Percentiles rank a stretch among this genome's conserved stretches.
phyloP scores from a whole-genome alignment of 331 rosid genomes.

The Pyracantha coccinea region DNA sequence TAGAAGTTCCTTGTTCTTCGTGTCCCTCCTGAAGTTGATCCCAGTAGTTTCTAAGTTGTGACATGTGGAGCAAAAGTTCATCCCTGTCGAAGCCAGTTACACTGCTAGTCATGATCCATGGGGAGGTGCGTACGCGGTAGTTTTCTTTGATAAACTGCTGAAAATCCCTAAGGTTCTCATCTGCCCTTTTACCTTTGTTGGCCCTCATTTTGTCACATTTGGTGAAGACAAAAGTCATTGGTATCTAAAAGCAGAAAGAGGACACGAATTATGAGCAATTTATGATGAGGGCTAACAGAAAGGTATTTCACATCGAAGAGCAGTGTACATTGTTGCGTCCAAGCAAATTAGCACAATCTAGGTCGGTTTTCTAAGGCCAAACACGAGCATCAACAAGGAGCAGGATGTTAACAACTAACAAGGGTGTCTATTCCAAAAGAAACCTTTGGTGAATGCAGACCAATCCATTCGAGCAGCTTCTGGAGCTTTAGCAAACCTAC shows the following conservation, averaged over 20 bases:
- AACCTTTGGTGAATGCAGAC: conserved; percentile 89
- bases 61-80: conserved; percentile 65
- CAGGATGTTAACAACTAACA: conserved; percentile 57
- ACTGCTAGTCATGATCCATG: conserved; percentile 93
- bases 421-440: conserved; percentile 41
- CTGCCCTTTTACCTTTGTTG: conserved; percentile 61
- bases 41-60: conserved; percentile 80
- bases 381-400: conserved; percentile 82
- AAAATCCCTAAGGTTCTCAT: conserved; percentile 65
- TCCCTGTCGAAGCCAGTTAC: conserved; percentile 69
- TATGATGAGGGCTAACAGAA: neutral
- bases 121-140: conserved; percentile 44
- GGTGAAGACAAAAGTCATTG: conserved; percentile 67
- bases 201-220: conserved; percentile 75
- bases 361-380: conserved; percentile 76
- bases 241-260: conserved; percentile 35
- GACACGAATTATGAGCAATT: neutral
- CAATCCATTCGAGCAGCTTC: conserved; percentile 74
- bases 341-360: conserved; percentile 93
- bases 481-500: conserved; percentile 71
- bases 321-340: conserved; percentile 62
- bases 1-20: neutral
- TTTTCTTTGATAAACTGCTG: conserved; percentile 59
- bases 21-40: conserved; percentile 25
- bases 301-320: neutral